Percentiles rank a stretch among this genome's conserved stretches.
Conservation (phyloP, 1,284 basidiomycete species). For the Ceratobasidium sp. region DNA sequence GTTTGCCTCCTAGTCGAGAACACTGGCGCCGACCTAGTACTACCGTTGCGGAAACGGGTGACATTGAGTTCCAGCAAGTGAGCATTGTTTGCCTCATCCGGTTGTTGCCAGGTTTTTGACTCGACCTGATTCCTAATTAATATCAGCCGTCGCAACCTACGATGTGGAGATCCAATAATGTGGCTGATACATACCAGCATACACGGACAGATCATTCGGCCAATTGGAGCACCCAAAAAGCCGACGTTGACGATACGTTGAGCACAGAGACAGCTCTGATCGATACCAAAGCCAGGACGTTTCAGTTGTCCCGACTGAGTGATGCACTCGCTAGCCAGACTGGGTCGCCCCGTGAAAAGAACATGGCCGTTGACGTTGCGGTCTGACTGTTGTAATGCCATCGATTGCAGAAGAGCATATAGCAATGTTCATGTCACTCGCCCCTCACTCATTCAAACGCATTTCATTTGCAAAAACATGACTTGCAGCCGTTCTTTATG, state of each 20-base stretch:
- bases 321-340: slow-evolving; percentile 13
- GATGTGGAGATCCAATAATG: slow-evolving; percentile 7
- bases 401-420: too few relatives aligned
- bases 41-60: not conserved
- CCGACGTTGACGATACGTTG: slow-evolving; percentile 7
- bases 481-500: too few relatives aligned
- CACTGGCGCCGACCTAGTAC: slow-evolving; percentile 22
- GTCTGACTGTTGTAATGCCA: not conserved
- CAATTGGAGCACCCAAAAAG: not conserved
- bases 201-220: not conserved
- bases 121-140: not conserved
- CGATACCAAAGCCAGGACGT: not conserved
- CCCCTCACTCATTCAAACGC: too few relatives aligned
- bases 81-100: not conserved
- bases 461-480: too few relatives aligned
- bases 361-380: not conserved
- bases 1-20: slow-evolving; percentile 13
- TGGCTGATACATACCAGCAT: slow-evolving; percentile 3
- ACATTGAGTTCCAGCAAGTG: slow-evolving; percentile 33
- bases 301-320: slow-evolving; percentile 1
- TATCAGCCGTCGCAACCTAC: slow-evolving; percentile 27
- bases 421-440: too few relatives aligned
- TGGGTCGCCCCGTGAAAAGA: not conserved
- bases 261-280: slow-evolving; percentile 15
- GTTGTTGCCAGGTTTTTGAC: too few relatives aligned